phyloP scores from a whole-genome alignment of 2,329 filamentous ascomycete genomes.

The Clonostachys rhizophaga region DNA sequence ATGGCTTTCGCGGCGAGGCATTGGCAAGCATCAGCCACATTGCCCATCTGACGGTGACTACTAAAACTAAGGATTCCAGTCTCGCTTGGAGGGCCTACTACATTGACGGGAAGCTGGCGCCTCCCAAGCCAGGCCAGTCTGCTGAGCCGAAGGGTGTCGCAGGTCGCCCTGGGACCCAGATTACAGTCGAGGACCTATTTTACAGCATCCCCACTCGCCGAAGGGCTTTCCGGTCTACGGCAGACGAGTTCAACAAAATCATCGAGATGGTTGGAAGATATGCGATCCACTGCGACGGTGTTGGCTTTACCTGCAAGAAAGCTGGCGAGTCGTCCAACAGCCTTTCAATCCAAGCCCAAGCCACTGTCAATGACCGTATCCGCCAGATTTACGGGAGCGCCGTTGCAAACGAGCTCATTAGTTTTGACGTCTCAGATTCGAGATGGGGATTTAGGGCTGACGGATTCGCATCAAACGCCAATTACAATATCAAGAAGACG shows the following conservation, averaged over 20 bases:
- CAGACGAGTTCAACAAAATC: constrained; percentile 97
- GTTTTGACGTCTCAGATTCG: constrained; percentile 66
- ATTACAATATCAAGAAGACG: constrained; percentile 89
- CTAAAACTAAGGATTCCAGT: constrained; percentile 81
- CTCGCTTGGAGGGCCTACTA: constrained; percentile 92
- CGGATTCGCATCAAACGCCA: constrained; percentile 85
- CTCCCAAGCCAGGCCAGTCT: constrained; percentile 82
- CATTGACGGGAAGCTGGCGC: constrained; percentile 72
- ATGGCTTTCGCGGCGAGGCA: constrained; percentile 96
- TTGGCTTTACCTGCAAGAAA: constrained; percentile 96
- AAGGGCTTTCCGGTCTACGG: constrained; percentile 82
- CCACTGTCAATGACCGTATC: constrained; percentile 75
- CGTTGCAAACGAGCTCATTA: constrained; percentile 84
- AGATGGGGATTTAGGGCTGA: constrained; percentile 81
- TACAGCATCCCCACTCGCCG: constrained; percentile 91
- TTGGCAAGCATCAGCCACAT: constrained; percentile 98
- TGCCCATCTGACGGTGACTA: constrained; percentile 91
- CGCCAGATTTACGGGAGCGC: constrained; percentile 81
- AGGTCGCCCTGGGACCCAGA: constrained; percentile 86
- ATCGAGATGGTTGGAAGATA: constrained; percentile 92
- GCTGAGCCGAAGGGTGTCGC: constrained; percentile 84
- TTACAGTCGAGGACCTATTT: constrained; percentile 94
- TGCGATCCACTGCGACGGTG: constrained; percentile 84
- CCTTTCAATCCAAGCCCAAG: constrained; percentile 71
- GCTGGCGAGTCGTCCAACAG: constrained; percentile 82